A percentile compares a stretch with the other conserved stretches of the same genome.
These are phyloP conservation scores for Haplosporangium gracile DNA, from an alignment of 192 early-diverging fungal species.

Conservation along the genomic window DNA sequence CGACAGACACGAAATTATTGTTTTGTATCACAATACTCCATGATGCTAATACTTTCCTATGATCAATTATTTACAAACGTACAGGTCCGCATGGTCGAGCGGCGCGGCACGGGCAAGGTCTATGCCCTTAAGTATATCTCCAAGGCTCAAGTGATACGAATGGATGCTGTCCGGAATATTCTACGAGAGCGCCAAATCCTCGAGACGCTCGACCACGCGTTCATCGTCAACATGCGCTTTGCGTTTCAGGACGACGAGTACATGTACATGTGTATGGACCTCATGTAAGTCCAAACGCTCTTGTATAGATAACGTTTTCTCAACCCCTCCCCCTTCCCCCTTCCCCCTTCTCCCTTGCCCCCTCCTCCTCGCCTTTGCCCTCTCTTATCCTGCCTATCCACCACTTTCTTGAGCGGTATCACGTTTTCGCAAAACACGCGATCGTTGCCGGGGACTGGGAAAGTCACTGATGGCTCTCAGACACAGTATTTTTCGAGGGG, in stretches of 20 bases:
- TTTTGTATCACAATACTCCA: neutral
- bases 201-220: conserved; percentile 81
- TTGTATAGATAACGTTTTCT: neutral
- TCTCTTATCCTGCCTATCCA: neutral
- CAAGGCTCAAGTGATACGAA: conserved; percentile 86
- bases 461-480: neutral
- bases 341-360: neutral
- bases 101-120: conserved; percentile 73
- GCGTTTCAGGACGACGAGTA: conserved; percentile 93
- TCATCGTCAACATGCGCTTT: conserved; percentile 83
- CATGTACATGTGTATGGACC: conserved; percentile 90
- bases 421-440: neutral
- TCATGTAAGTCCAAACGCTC: conserved; percentile 72
- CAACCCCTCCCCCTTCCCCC: no score
- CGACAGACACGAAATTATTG: neutral
- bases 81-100: conserved; percentile 87
- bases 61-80: neutral
- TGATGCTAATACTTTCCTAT: neutral
- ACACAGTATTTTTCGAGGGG: neutral
- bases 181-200: conserved; percentile 82
- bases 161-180: conserved; percentile 88
- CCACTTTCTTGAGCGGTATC: neutral
- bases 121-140: conserved; percentile 92
- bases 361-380: neutral
- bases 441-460: neutral